A percentile compares a stretch with the other conserved stretches of the same genome.
Conservation (phyloP, 1,284 basidiomycete species). For the Ceratobasidium sp. region DNA sequence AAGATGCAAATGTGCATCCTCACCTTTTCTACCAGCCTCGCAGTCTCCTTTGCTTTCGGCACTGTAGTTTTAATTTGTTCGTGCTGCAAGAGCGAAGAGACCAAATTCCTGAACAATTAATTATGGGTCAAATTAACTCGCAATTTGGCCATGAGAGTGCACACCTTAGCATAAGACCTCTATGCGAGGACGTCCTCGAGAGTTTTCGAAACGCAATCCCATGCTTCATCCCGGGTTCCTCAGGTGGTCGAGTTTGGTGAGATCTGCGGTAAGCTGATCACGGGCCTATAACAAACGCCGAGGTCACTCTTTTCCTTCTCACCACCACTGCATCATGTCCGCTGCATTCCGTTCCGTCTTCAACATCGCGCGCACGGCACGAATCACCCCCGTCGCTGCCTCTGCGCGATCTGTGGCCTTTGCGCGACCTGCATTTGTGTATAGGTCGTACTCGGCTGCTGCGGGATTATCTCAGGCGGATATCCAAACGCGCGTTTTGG, state of each 20-base stretch:
- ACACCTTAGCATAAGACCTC: conserved; percentile 87
- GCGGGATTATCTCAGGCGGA: conserved; percentile 77
- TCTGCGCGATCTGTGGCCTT: neutral
- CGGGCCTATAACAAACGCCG: conserved; percentile 4
- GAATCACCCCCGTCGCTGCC: conserved; percentile 9
- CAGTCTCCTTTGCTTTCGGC: conserved; percentile 94
- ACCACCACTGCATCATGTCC: conserved; percentile 42
- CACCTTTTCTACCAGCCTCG: conserved; percentile 93
- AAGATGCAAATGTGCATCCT: conserved; percentile 21
- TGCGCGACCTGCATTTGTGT: conserved; percentile 21
- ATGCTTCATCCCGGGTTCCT: conserved; percentile 84
- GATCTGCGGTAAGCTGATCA: conserved; percentile 37
- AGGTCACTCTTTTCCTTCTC: conserved; percentile 19
- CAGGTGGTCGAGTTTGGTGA: too few species aligned
- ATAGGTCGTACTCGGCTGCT: conserved; percentile 75
- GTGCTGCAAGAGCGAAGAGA: conserved; percentile 94
- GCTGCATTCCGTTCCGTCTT: conserved; percentile 42
- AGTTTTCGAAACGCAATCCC: conserved; percentile 89
- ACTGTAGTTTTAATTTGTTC: conserved; percentile 97
- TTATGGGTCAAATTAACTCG: conserved; percentile 12
- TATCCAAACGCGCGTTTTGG: conserved; percentile 85
- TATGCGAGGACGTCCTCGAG: conserved; percentile 85
- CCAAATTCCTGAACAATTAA: conserved; percentile 76
- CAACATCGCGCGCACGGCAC: conserved; percentile 34
- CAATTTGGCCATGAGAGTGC: conserved; percentile 44